phyloP scores from a whole-genome alignment of 1,139 yeast species.

The Yamadazyma aaseri region DNA sequence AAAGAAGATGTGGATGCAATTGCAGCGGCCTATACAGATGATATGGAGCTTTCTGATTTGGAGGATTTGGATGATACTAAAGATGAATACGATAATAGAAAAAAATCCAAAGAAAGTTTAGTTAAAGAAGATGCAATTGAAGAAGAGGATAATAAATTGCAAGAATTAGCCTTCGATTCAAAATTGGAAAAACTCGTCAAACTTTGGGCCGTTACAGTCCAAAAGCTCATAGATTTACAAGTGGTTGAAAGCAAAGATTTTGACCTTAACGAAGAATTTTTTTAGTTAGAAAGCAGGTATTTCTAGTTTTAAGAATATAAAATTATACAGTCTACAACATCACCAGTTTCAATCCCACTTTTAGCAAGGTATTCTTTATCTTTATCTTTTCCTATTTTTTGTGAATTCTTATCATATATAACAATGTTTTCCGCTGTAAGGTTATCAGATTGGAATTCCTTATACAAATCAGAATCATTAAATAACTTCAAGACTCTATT shows the following conservation, averaged over 20 bases:
- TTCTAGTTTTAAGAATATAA: conserved; percentile 4
- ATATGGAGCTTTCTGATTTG: conserved; percentile 2
- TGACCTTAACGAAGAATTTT: conserved; percentile 8
- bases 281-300: conserved; percentile 4
- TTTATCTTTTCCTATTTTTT: conserved; percentile 22
- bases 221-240: conserved; percentile 41
- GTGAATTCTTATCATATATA: conserved; percentile 28
- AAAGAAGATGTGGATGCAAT: conserved; percentile 7
- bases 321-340: conserved; percentile 51
- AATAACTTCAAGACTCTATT: conserved; percentile 51
- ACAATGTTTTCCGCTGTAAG: conserved; percentile 23
- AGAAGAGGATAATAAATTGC: conserved; percentile 26
- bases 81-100: conserved; percentile 6
- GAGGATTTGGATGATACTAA: conserved; percentile 1
- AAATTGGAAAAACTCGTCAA: conserved; percentile 56
- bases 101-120: conserved; percentile 5
- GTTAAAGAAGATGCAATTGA: conserved; percentile 22
- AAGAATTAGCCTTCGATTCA: conserved; percentile 37
- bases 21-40: conserved; percentile 9
- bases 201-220: conserved; percentile 63
- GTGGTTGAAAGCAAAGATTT: conserved; percentile 32
- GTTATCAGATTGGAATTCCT: conserved; percentile 21
- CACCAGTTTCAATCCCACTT: conserved; percentile 66
- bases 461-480: conserved; percentile 47
- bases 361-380: conserved; percentile 58